A percentile compares a stretch with the other conserved stretches of the same genome.
These are phyloP conservation scores for Hygrocybe coccinea DNA, from an alignment of 768 basidiomycete genomes.

Conservation along the genomic window DNA sequence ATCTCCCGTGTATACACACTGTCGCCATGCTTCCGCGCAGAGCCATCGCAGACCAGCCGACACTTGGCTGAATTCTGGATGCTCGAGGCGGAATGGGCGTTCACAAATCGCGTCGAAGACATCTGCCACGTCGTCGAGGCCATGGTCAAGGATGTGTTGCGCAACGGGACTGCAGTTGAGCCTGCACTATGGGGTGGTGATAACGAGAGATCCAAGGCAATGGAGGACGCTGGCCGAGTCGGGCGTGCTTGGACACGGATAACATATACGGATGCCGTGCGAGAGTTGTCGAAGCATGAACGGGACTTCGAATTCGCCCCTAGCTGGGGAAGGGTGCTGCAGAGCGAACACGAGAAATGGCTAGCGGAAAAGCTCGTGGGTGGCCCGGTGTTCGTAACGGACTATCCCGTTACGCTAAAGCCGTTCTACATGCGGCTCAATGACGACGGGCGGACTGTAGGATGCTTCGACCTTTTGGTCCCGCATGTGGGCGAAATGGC, in stretches of 20 bases:
- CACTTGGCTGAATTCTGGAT: conserved; percentile 99
- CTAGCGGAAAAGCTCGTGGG: conserved; percentile 62
- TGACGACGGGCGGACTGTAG: conserved; percentile 55
- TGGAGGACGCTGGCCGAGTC: conserved; percentile 35
- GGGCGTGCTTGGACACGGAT: conserved; percentile 60
- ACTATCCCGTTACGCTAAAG: conserved; percentile 80
- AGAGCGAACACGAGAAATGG: conserved; percentile 92
- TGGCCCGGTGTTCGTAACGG: conserved; percentile 86
- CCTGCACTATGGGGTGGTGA: conserved; percentile 40
- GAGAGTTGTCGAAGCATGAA: conserved; percentile 43
- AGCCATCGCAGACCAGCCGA: conserved; percentile 79
- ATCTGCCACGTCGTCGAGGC: conserved; percentile 39
- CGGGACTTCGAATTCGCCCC: conserved; percentile 52
- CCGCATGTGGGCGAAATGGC: conserved; percentile 85
- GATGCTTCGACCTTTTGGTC: conserved; percentile 94
- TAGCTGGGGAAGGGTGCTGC: conserved; percentile 64
- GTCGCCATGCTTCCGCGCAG: conserved; percentile 91
- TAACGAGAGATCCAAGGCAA: conserved; percentile 31
- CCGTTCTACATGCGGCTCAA: conserved; percentile 96
- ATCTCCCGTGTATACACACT: conserved; percentile 86
- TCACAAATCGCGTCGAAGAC: conserved; percentile 39
- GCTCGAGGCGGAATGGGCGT: conserved; percentile 91
- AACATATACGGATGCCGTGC: conserved; percentile 73
- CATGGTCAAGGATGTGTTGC: conserved; percentile 3
- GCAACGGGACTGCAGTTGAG: conserved; percentile 14